A percentile compares a stretch with the other conserved stretches of the same genome.
Evolutionary conservation across 2,329 filamentous ascomycete species (phyloP).

Genomic region (Colletotrichum sp.): DNA sequence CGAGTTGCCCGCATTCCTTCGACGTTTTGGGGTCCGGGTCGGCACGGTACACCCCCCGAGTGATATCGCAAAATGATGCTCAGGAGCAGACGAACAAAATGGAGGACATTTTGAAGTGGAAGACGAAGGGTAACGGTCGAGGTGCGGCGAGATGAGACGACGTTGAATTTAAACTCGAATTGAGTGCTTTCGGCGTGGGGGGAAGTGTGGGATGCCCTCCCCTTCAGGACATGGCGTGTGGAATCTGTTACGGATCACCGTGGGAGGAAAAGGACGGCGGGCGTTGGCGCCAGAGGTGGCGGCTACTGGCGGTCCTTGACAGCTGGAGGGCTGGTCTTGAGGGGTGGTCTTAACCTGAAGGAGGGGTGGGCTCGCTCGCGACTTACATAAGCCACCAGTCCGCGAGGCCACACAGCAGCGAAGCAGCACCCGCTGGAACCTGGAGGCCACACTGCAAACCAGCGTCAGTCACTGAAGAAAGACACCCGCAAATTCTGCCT

Average conservation of each 20-base stretch:
- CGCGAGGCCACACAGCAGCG: neutral
- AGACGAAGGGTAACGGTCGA: neutral
- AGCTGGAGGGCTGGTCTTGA: neutral
- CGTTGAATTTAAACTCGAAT: conserved; percentile 25
- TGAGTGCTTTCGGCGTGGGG: conserved; percentile 22
- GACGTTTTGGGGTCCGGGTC: neutral
- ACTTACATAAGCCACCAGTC: neutral
- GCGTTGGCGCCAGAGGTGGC: neutral
- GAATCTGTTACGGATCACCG: conserved; percentile 16
- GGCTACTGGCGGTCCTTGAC: neutral
- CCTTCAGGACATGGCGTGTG: conserved; percentile 11
- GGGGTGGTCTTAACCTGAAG: neutral
- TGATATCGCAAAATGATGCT: conserved; percentile 23
- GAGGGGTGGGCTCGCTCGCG: neutral
- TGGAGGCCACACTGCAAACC: neutral
- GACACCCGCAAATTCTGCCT: conserved; percentile 36
- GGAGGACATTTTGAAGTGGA: neutral
- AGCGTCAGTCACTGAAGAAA: neutral
- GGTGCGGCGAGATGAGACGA: conserved; percentile 19
- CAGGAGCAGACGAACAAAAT: conserved; percentile 6
- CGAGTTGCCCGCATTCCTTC: neutral
- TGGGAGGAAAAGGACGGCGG: neutral
- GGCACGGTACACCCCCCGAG: conserved; percentile 10
- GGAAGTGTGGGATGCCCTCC: conserved; percentile 18
- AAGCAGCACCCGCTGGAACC: neutral